Base-by-base conservation (phyloP, 805 yeast species). In the Wickerhamiella alocasiicola region DNA sequence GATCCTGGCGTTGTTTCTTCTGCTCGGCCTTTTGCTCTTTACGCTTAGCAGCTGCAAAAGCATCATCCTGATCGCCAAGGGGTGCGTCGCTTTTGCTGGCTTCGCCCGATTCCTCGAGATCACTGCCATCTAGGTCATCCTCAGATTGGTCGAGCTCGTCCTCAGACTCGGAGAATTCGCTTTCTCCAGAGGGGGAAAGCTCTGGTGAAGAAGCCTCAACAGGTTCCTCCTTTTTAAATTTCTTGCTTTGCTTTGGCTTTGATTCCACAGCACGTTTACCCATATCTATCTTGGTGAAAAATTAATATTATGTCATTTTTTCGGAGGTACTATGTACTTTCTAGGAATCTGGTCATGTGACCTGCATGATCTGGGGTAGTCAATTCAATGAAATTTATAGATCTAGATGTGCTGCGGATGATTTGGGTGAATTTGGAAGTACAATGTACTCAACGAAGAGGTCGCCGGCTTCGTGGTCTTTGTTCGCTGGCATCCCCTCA, bases 401-500 rank as follows among this genome's bases (percentile, higher is more conserved):
- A 15, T 36, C 39, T 9, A 19, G 18, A 12, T 36, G 39, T 4
- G 32, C 28, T 16, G 31, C 18, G 23, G 29, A n/a, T n/a, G n/a
- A n/a, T n/a, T n/a, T n/a, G n/a, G n/a, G n/a, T n/a, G n/a, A 27
- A 20, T 30, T 26, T 11, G 44, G 44, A 12, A 64, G 48, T 5
- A 66, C 65, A 28, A 52, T 55, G 47, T 65, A 66, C 36, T 67
- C 67, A 17, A 74, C 59, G 50, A 59, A 70, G 44, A 74, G 60
- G 46, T 72, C 74, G 24, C 78, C 71, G 42, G 42, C 51, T 62
- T 63, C 70, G 39, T 18, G 27, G 36, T 68, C 74, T 30, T 62
- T 67, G 18, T 53, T 49, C 4, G 66, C 46, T 2, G 97, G 97
- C 96, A 91, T 84, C 18, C 98, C 98, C 51, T 71, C 77, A 5